A percentile compares a stretch with the other conserved stretches of the same genome.
These are phyloP conservation scores for Nemania serpens DNA, from an alignment of 2,329 filamentous ascomycete species.

Conservation along the genomic window DNA sequence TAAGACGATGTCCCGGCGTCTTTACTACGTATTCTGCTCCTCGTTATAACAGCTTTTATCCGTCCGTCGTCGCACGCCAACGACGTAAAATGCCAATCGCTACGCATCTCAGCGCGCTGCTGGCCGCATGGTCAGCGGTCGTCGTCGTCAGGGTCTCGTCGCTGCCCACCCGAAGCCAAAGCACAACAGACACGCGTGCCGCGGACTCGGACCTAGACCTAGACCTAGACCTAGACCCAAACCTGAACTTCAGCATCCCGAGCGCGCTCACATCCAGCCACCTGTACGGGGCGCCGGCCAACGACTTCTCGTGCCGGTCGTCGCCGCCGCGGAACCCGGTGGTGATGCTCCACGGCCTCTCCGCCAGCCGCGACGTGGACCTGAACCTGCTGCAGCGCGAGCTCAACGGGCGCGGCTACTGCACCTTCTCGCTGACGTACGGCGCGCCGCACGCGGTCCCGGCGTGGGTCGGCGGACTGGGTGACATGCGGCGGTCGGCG, in stretches of 20 bases:
- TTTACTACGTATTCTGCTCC: neutral
- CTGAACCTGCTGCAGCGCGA: constrained; percentile 36
- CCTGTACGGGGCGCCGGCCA: constrained; percentile 35
- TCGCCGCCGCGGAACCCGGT: constrained; percentile 45
- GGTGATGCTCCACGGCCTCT: constrained; percentile 52
- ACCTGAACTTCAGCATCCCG: constrained; percentile 28
- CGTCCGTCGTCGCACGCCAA: neutral
- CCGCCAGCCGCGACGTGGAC: constrained; percentile 33
- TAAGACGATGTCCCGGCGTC: neutral
- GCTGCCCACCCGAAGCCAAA: no score
- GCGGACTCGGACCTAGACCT: no score
- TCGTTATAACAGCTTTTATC: neutral
- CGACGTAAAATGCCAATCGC: constrained; percentile 4
- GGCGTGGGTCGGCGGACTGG: constrained; percentile 46
- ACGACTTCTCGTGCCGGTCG: constrained; percentile 35
- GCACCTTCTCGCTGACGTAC: constrained; percentile 49
- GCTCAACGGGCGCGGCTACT: constrained; percentile 44
- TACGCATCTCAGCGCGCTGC: constrained; percentile 2
- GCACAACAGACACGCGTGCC: no score
- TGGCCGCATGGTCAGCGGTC: constrained; percentile 7
- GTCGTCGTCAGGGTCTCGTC: neutral
- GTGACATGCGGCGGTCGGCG: constrained; percentile 45
- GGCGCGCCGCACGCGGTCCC: constrained; percentile 45
- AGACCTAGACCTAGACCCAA: no score
- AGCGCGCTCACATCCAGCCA: constrained; percentile 25